Percentiles rank a stretch among this genome's conserved stretches.
These are phyloP conservation scores for Mallotus nudiflorus DNA, from an alignment of 345 rosid species.

Conservation along the genomic window DNA sequence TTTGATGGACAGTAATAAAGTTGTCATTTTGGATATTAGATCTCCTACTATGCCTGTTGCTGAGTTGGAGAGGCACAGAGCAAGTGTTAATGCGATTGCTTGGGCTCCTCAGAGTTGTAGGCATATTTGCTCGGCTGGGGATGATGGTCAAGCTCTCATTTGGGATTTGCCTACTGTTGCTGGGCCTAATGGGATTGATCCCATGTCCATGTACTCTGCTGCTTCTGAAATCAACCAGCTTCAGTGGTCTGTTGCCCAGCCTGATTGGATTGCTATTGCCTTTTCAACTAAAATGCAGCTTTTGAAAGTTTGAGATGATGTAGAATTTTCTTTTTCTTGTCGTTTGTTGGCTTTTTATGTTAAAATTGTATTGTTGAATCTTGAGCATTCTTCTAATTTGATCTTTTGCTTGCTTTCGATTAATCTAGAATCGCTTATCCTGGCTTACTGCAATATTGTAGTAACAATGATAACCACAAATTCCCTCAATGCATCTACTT, in stretches of 20 bases:
- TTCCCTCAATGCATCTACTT: neutral
- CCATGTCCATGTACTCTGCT: slow-evolving; percentile 82
- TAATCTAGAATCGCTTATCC: neutral
- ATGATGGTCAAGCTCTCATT: slow-evolving; percentile 77
- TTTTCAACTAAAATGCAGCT: slow-evolving; percentile 88
- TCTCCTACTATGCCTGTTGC: slow-evolving; percentile 75
- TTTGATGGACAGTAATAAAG: slow-evolving; percentile 79
- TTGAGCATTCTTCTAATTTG: neutral
- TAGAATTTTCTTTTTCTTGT: neutral
- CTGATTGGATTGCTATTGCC: slow-evolving; percentile 93
- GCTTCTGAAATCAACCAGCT: slow-evolving; percentile 86
- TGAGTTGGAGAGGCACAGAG: slow-evolving; percentile 67
- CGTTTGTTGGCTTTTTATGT: neutral
- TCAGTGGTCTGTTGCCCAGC: slow-evolving; percentile 82
- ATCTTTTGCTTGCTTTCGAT: slow-evolving; percentile 6
- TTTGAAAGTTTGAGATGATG: slow-evolving; percentile 67
- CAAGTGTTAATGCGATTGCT: slow-evolving; percentile 68
- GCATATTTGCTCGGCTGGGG: slow-evolving; percentile 87
- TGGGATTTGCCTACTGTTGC: slow-evolving; percentile 96
- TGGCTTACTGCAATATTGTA: neutral
- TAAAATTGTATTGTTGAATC: neutral
- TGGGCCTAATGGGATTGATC: slow-evolving; percentile 93
- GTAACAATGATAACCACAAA: neutral
- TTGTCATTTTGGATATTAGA: slow-evolving; percentile 73
- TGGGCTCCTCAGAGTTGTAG: slow-evolving; percentile 84